These are phyloP conservation scores for Thraustochytrium sp. DNA, from an alignment of 352 stramenopile species.

Conservation along the genomic window DNA sequence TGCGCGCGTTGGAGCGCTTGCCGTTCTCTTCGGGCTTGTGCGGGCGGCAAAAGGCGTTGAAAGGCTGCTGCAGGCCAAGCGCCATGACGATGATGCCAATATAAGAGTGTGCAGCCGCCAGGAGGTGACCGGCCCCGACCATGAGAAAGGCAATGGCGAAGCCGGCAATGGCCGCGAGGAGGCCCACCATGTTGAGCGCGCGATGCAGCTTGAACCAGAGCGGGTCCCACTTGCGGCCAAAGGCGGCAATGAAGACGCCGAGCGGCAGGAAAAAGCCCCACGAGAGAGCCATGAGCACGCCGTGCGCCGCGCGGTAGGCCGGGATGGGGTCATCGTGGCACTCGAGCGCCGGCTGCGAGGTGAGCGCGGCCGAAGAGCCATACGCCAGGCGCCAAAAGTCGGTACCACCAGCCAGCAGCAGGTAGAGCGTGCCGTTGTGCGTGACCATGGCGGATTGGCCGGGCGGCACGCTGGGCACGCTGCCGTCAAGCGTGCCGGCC, in stretches of 20 bases:
- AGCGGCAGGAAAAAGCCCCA: constrained; percentile 2
- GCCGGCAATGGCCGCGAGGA: neutral
- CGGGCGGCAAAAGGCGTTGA: neutral
- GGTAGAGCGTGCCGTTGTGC: neutral
- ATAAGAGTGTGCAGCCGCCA: neutral
- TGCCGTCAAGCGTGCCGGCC: neutral
- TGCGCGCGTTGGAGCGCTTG: neutral
- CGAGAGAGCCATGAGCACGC: neutral
- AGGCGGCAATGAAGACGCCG: constrained; percentile 2
- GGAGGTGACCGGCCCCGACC: neutral
- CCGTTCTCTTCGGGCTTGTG: neutral
- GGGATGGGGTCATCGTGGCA: neutral
- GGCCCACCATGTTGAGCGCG: neutral
- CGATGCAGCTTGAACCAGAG: constrained; percentile 33
- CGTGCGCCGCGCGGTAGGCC: neutral
- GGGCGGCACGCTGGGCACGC: neutral
- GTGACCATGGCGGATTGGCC: neutral
- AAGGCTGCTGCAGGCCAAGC: neutral
- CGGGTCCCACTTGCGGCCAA: neutral
- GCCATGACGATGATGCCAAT: neutral
- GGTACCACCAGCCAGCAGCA: neutral
- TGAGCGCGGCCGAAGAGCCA: neutral
- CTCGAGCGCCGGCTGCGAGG: neutral
- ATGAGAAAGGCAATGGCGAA: constrained; percentile 21
- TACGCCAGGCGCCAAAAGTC: neutral